Conservation (phyloP, 2,329 filamentous ascomycete genomes). For the Sclerotinia borealis region DNA sequence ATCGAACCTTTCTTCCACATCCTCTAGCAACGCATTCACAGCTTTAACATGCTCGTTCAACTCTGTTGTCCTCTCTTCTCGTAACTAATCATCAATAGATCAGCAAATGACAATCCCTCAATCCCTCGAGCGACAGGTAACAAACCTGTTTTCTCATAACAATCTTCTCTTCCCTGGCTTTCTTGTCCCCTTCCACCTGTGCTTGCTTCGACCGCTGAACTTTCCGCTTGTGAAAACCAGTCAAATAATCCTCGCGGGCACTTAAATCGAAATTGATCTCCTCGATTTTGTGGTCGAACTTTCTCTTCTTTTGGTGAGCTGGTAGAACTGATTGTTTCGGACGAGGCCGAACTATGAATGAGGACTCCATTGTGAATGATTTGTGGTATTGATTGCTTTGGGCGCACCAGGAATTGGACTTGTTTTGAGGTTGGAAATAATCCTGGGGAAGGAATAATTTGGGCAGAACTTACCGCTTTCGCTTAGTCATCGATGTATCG, state of each 20-base stretch:
- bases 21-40: constrained; percentile 51
- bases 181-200: constrained; percentile 72
- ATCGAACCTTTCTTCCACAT: constrained; percentile 30
- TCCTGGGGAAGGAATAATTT: constrained; percentile 13
- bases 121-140: background rate
- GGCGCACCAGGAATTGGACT: background rate
- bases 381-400: background rate
- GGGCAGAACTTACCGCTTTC: background rate
- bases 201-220: constrained; percentile 77
- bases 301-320: constrained; percentile 61
- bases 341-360: constrained; percentile 52
- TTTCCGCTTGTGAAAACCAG: constrained; percentile 96
- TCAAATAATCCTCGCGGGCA: constrained; percentile 80
- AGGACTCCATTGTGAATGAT: constrained; percentile 18
- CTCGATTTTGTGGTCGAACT: constrained; percentile 51
- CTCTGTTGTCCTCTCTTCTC: constrained; percentile 75
- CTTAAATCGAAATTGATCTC: constrained; percentile 80
- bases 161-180: constrained; percentile 71
- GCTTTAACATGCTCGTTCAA: constrained; percentile 75
- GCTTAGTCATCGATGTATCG: background rate
- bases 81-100: constrained; percentile 51
- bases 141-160: constrained; percentile 68
- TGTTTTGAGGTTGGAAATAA: background rate
- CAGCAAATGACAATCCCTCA: constrained; percentile 5
- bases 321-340: constrained; percentile 52